phyloP scores from a whole-genome alignment of 2,329 filamentous ascomycete genomes.

The Elsinoe australis region DNA sequence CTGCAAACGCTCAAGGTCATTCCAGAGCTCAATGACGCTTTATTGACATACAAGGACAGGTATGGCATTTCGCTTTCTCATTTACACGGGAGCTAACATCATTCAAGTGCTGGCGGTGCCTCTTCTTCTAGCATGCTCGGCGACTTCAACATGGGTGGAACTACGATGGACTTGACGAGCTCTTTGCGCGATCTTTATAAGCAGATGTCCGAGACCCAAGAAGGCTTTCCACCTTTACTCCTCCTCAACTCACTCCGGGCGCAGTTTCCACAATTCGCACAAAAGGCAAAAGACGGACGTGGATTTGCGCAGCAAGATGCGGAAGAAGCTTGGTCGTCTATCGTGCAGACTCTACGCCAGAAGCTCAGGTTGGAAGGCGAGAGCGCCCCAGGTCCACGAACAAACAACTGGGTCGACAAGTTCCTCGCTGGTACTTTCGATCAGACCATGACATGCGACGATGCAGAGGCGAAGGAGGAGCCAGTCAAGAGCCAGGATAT shows the following conservation, averaged over 20 bases:
- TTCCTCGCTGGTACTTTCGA: constrained; percentile 81
- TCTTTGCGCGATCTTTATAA: constrained; percentile 78
- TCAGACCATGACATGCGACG: constrained; percentile 73
- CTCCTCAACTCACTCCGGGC: constrained; percentile 75
- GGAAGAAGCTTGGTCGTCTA: constrained; percentile 96
- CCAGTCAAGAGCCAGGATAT: constrained; percentile 59
- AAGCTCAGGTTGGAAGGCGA: constrained; percentile 58
- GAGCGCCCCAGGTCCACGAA: constrained; percentile 42
- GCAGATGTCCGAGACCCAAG: constrained; percentile 81
- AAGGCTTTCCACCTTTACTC: constrained; percentile 72
- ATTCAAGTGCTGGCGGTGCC: constrained; percentile 27
- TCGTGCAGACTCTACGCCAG: constrained; percentile 71
- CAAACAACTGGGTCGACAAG: constrained; percentile 57
- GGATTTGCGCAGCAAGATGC: constrained; percentile 97
- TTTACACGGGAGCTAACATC: too few relatives aligned
- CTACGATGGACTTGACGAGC: constrained; percentile 62
- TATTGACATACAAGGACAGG: constrained; percentile 54
- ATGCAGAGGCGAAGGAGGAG: constrained; percentile 68
- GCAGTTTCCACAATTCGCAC: constrained; percentile 85
- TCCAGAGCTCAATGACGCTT: constrained; percentile 78
- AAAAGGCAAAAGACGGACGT: constrained; percentile 71
- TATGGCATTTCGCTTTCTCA: constrained; percentile 24
- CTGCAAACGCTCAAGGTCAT: constrained; percentile 84
- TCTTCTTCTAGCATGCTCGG: constrained; percentile 37
- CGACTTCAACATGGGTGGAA: constrained; percentile 51